Evolutionary conservation across 2,329 filamentous ascomycete genomes (phyloP).

Genomic region (Fonsecaea pedrosoi): DNA sequence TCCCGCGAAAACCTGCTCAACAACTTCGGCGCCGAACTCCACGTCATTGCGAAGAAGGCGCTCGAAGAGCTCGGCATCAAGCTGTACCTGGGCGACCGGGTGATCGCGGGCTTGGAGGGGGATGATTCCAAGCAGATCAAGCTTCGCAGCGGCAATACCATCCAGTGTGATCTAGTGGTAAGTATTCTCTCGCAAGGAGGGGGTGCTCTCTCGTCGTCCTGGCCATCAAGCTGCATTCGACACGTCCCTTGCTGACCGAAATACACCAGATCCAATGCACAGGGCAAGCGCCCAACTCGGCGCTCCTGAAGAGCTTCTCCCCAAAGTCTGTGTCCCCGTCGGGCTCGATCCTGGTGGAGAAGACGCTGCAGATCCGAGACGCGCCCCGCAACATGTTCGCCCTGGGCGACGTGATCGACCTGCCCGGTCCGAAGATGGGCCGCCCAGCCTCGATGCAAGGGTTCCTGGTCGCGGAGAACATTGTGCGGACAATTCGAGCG

Average conservation of each 20-base stretch:
- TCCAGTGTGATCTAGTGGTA: conserved; percentile 32
- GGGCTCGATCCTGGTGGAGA: conserved; percentile 61
- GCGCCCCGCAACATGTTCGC: conserved; percentile 62
- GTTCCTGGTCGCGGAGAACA: conserved; percentile 61
- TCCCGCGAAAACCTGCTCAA: conserved; percentile 47
- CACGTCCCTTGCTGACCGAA: not conserved
- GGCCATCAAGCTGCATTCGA: not conserved
- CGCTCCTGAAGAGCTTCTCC: conserved; percentile 54
- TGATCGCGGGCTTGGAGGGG: conserved; percentile 21
- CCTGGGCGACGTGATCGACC: conserved; percentile 68
- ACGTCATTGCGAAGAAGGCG: conserved; percentile 27
- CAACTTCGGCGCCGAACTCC: conserved; percentile 37
- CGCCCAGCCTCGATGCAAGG: conserved; percentile 63
- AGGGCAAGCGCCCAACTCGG: conserved; percentile 65
- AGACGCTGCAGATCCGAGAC: conserved; percentile 64
- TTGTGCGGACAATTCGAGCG: conserved; percentile 56
- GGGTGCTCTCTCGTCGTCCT: not conserved
- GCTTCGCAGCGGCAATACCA: conserved; percentile 26
- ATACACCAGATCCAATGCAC: conserved; percentile 62
- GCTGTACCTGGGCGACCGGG: conserved; percentile 33
- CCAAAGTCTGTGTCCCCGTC: conserved; percentile 56
- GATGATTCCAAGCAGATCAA: conserved; percentile 26
- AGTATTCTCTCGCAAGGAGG: conserved; percentile 1
- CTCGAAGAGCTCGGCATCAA: conserved; percentile 37
- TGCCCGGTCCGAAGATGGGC: conserved; percentile 59